Conservation (phyloP, 2,329 filamentous ascomycete species). For the Colletotrichum sp. region DNA sequence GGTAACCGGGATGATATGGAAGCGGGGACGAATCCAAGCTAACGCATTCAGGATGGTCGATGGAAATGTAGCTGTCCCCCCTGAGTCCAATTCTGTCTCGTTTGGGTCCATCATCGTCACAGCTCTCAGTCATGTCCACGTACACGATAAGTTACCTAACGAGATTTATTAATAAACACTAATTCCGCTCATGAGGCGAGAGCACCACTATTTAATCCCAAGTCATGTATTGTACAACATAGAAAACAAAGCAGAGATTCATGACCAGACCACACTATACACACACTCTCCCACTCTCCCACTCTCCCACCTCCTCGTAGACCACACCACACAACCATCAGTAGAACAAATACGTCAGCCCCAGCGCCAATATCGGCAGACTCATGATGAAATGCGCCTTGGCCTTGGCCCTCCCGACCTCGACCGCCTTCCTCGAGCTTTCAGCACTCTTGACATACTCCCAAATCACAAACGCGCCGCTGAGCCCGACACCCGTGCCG, state of each 20-base stretch:
- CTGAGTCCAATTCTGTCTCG: not conserved
- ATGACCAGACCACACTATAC: not conserved
- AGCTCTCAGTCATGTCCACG: not conserved
- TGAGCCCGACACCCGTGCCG: constrained; percentile 4
- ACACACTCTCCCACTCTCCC: no score
- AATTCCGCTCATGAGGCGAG: not conserved
- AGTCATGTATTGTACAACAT: not conserved
- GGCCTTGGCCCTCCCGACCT: constrained; percentile 1
- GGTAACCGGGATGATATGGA: not conserved
- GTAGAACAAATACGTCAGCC: not conserved
- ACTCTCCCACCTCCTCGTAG: not conserved
- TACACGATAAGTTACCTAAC: not conserved
- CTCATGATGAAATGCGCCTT: constrained; percentile 4
- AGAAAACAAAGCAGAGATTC: not conserved
- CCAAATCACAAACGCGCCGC: constrained; percentile 1
- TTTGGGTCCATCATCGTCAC: not conserved
- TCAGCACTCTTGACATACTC: not conserved
- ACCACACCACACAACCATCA: not conserved
- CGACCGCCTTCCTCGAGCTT: not conserved
- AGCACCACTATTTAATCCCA: not conserved
- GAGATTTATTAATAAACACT: not conserved
- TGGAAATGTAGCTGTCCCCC: not conserved
- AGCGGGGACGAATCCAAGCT: not conserved
- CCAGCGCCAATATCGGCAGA: constrained; percentile 8
- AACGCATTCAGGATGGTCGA: not conserved